Evolutionary conservation across 202 grass and related monocot species (phyloP).

Genomic region (Dendrocalamus latiflorus): DNA sequence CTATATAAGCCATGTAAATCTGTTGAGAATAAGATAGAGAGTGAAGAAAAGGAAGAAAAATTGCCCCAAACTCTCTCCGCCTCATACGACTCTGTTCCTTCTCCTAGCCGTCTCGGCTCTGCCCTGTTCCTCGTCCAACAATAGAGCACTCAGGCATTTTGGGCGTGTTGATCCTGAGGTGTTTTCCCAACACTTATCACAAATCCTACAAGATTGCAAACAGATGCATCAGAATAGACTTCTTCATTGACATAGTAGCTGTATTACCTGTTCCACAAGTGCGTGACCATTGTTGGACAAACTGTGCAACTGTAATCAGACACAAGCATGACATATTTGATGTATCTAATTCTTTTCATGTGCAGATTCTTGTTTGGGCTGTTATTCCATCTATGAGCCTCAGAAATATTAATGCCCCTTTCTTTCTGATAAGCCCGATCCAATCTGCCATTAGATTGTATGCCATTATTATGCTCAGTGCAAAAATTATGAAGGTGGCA

Average conservation of each 20-base stretch:
- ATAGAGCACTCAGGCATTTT: no score
- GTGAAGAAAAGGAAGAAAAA: no score
- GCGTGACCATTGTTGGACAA: background rate
- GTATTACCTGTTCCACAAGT: slow-evolving; percentile 64
- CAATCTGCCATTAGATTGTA: slow-evolving; percentile 57
- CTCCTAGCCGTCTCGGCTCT: no score
- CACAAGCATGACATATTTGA: background rate
- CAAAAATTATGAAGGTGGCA: slow-evolving; percentile 39
- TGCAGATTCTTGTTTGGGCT: slow-evolving; percentile 49
- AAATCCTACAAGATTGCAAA: slow-evolving; percentile 32
- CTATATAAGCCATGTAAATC: no score
- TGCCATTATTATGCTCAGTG: slow-evolving; percentile 36
- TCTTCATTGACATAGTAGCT: slow-evolving; percentile 49
- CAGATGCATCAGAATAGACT: slow-evolving; percentile 39
- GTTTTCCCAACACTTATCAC: no score
- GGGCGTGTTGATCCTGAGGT: no score
- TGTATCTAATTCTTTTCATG: background rate
- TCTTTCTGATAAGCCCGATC: slow-evolving; percentile 40
- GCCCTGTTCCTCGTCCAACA: no score
- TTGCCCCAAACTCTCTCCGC: no score
- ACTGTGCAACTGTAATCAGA: background rate
- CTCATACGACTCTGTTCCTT: no score
- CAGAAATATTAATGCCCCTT: slow-evolving; percentile 20
- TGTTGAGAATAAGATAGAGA: no score
- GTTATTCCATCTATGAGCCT: slow-evolving; percentile 40